Conservation (phyloP, 139 green algal species). For the Chlorella sp. region DNA sequence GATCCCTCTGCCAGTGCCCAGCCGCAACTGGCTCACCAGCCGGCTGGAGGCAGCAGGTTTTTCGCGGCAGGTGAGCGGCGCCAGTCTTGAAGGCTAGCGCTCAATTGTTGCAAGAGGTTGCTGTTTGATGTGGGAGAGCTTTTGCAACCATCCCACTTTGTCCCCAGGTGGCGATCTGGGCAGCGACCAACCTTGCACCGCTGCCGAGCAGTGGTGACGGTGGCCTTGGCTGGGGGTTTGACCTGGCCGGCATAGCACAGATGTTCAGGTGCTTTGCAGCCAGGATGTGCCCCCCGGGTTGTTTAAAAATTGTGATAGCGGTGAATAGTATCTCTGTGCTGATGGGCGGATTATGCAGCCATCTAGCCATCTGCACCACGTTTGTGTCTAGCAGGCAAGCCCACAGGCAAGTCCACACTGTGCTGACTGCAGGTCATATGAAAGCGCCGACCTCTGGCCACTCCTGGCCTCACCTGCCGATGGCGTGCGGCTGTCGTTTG, state of each 20-base stretch:
- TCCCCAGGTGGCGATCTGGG: slow-evolving; percentile 69
- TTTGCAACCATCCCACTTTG: too few species aligned
- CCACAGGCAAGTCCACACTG: too few species aligned
- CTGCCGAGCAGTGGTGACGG: not conserved
- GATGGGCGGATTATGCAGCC: not conserved
- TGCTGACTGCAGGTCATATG: slow-evolving; percentile 71
- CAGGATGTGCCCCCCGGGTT: too few species aligned
- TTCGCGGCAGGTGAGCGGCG: slow-evolving; percentile 31
- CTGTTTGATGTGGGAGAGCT: too few species aligned
- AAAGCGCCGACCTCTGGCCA: slow-evolving; percentile 78
- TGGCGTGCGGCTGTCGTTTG: slow-evolving; percentile 85
- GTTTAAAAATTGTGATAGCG: too few species aligned
- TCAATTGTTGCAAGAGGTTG: too few species aligned
- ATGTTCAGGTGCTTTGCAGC: slow-evolving; percentile 76
- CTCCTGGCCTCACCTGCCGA: slow-evolving; percentile 74
- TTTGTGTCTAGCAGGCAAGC: too few species aligned
- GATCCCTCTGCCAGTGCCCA: slow-evolving; percentile 64
- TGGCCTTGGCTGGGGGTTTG: slow-evolving; percentile 83
- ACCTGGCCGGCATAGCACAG: slow-evolving; percentile 86
- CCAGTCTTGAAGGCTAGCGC: not conserved
- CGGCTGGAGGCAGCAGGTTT: slow-evolving; percentile 47
- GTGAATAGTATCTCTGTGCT: too few species aligned
- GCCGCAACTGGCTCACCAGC: slow-evolving; percentile 62
- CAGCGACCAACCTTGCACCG: slow-evolving; percentile 88
- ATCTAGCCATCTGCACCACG: too few species aligned